Evolutionary conservation across 495 filamentous ascomycete species (phyloP).

Genomic region (Talaromyces stipitatus): DNA sequence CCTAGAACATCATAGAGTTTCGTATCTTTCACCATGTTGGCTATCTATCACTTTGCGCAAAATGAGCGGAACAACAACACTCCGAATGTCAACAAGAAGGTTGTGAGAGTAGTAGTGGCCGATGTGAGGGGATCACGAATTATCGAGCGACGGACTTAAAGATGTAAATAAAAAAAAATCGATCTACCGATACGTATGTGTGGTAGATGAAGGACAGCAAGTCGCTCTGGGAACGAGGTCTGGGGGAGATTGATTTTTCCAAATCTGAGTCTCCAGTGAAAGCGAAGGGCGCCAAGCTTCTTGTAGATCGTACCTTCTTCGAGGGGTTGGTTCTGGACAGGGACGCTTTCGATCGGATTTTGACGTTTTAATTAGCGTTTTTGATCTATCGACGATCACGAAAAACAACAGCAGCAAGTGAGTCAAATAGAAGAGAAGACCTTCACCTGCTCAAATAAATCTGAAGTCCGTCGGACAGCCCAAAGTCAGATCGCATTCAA

Average conservation of each 20-base stretch:
- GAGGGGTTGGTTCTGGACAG: not conserved
- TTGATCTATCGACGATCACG: no score
- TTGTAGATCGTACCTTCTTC: conserved; percentile 1
- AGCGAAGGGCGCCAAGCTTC: not conserved
- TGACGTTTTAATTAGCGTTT: not conserved
- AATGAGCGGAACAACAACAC: conserved; percentile 8
- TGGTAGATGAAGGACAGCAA: not conserved
- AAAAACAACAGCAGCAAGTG: no score
- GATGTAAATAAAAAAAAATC: not conserved
- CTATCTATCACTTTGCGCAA: conserved; percentile 10
- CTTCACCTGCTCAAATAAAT: not conserved
- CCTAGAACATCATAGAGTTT: conserved; percentile 81
- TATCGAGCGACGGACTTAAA: not conserved
- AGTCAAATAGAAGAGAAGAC: not conserved
- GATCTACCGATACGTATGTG: not conserved
- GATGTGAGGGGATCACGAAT: not conserved
- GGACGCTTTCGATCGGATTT: not conserved
- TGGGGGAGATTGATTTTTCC: not conserved
- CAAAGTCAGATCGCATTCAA: not conserved
- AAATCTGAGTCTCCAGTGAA: not conserved
- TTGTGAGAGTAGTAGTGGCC: not conserved
- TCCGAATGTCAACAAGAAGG: conserved; percentile 6
- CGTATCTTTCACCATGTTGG: conserved; percentile 83
- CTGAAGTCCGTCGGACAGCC: not conserved
- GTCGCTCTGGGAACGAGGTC: not conserved